phyloP scores from a whole-genome alignment of 352 stramenopile genomes.

The Phytophthora crassamura region DNA sequence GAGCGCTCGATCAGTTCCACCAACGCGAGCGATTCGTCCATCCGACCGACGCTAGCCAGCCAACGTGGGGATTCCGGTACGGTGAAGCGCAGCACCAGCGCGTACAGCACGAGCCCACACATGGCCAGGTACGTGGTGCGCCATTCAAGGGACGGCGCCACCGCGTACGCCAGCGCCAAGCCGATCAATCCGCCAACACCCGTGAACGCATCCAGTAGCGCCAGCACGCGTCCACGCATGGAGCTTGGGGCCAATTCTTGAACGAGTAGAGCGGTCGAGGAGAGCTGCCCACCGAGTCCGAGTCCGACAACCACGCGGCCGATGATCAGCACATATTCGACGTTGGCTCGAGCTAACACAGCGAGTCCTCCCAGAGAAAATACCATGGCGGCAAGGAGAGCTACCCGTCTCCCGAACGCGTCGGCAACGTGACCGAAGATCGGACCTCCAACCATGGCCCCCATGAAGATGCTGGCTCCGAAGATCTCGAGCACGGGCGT shows the following conservation, averaged over 20 bases:
- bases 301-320: conserved; percentile 42
- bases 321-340: conserved; percentile 33
- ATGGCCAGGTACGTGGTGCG: conserved; percentile 38
- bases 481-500: conserved; percentile 35
- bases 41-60: conserved; percentile 39
- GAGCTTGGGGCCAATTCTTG: conserved; percentile 43
- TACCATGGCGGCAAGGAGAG: conserved; percentile 38
- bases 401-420: conserved; percentile 35
- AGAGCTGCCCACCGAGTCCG: conserved; percentile 46
- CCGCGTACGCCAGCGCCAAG: conserved; percentile 35
- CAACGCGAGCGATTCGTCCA: conserved; percentile 31
- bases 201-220: conserved; percentile 50
- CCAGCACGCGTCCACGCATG: conserved; percentile 38
- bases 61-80: conserved; percentile 57
- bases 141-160: conserved; percentile 42
- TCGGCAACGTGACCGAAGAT: conserved; percentile 46
- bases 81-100: conserved; percentile 25
- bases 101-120: conserved; percentile 35
- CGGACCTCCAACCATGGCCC: conserved; percentile 35
- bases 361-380: conserved; percentile 41
- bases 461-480: conserved; percentile 36
- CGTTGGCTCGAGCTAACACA: conserved; percentile 30
- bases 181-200: conserved; percentile 44
- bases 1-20: conserved; percentile 27
- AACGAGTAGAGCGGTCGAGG: conserved; percentile 40